Evolutionary conservation across 805 yeast genomes (phyloP).

Genomic region (Debaryomyces castellii): DNA sequence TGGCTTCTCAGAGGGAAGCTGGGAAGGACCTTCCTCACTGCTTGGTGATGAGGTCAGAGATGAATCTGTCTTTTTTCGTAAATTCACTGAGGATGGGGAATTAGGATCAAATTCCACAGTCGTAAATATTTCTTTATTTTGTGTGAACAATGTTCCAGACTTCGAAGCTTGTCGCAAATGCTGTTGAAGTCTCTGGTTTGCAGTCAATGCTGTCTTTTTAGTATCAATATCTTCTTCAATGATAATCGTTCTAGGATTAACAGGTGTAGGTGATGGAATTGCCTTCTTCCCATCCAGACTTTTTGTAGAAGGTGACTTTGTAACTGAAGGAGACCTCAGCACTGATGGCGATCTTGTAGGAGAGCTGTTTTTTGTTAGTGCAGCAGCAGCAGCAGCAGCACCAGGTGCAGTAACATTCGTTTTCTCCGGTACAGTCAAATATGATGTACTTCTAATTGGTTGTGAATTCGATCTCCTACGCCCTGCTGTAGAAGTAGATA

Average conservation of each 20-base stretch:
- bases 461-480: constrained; percentile 40
- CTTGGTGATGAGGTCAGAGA: constrained; percentile 2
- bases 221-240: constrained; percentile 16
- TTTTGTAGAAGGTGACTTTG: constrained; percentile 12
- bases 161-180: constrained; percentile 39
- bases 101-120: constrained; percentile 42
- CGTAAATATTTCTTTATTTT: constrained; percentile 33
- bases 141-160: constrained; percentile 36
- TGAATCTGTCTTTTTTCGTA: constrained; percentile 14
- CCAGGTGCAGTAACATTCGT: constrained; percentile 23
- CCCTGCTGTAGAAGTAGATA: constrained; percentile 11
- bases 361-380: constrained; percentile 8
- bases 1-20: not conserved
- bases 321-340: constrained; percentile 1
- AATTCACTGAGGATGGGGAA: constrained; percentile 22
- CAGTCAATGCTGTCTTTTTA: constrained; percentile 21
- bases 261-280: constrained; percentile 13
- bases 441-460: constrained; percentile 16
- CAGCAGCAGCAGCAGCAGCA: constrained; percentile 33
- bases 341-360: constrained; percentile 16
- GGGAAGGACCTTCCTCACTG: not conserved
- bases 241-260: constrained; percentile 15
- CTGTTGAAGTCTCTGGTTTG: constrained; percentile 38
- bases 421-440: constrained; percentile 1
- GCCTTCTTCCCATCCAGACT: constrained; percentile 13